Evolutionary conservation across 352 stramenopile species (phyloP).

Genomic region (Phytopythium delawarense): DNA sequence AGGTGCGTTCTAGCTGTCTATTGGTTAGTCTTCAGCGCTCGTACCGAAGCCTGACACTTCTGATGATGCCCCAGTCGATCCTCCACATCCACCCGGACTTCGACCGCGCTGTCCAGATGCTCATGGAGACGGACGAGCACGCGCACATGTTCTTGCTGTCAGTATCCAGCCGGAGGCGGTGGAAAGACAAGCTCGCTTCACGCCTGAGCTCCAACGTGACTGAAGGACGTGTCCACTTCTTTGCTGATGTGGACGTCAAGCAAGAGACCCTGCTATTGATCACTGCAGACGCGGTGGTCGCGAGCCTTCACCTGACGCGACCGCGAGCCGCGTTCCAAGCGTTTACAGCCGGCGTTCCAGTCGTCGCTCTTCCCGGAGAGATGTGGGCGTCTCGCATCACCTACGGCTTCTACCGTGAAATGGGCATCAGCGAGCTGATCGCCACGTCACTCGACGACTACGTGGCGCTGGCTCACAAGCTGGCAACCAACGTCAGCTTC

Average conservation of each 20-base stretch:
- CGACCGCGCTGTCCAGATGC: constrained; percentile 36
- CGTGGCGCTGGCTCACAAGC: constrained; percentile 38
- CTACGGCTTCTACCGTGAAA: constrained; percentile 62
- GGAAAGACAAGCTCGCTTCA: constrained; percentile 42
- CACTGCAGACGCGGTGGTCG: constrained; percentile 54
- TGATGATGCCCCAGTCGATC: constrained; percentile 40
- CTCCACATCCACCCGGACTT: constrained; percentile 77
- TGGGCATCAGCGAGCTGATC: constrained; percentile 51
- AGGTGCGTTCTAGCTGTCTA: constrained; percentile 26
- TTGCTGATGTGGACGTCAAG: constrained; percentile 52
- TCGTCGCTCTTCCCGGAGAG: constrained; percentile 57
- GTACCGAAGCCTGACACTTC: neutral
- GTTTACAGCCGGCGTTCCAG: constrained; percentile 50
- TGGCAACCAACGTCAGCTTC: constrained; percentile 45
- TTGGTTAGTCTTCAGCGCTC: neutral
- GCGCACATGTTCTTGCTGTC: constrained; percentile 61
- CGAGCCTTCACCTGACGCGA: constrained; percentile 50
- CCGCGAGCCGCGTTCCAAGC: constrained; percentile 48
- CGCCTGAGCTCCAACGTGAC: constrained; percentile 31
- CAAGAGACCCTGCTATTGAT: constrained; percentile 46
- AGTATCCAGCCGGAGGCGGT: constrained; percentile 44
- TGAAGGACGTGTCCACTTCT: constrained; percentile 41
- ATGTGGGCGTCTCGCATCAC: constrained; percentile 63
- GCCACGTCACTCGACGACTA: constrained; percentile 45
- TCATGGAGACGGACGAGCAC: constrained; percentile 40